phyloP scores from a whole-genome alignment of 176 grass and related monocot species.

The Triticum dicoccoides region DNA sequence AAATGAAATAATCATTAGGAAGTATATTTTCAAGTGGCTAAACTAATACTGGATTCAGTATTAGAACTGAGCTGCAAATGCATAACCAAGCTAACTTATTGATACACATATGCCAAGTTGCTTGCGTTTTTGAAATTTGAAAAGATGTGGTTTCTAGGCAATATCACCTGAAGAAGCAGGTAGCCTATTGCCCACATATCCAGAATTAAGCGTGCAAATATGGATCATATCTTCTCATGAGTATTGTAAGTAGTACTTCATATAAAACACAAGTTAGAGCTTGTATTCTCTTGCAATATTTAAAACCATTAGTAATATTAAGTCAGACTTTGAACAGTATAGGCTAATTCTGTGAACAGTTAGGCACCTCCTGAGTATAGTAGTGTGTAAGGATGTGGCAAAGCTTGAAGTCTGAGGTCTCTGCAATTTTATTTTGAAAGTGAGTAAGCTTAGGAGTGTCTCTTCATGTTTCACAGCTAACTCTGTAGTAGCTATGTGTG shows the following conservation, averaged over 20 bases:
- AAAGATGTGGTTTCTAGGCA: no score
- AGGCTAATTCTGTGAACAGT: neutral
- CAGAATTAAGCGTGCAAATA: no score
- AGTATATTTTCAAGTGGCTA: neutral
- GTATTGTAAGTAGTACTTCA: neutral
- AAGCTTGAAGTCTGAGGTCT: constrained; percentile 15
- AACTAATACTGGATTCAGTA: neutral
- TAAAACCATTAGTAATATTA: neutral
- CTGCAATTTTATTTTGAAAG: neutral
- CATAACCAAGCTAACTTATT: neutral
- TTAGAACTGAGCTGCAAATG: neutral
- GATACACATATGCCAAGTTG: neutral
- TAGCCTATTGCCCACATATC: no score
- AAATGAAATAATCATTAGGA: neutral
- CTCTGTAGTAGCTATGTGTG: neutral
- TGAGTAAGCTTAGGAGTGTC: neutral
- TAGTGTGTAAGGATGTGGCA: neutral
- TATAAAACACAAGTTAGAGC: neutral
- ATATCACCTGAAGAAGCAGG: no score
- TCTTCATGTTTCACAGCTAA: constrained; percentile 4
- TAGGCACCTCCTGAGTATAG: neutral
- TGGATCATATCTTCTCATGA: no score
- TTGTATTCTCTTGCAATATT: neutral
- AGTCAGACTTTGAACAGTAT: neutral
- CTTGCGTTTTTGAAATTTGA: no score